A percentile compares a stretch with the other conserved stretches of the same genome.
phyloP scores from a whole-genome alignment of 768 basidiomycete genomes.

The Rhizopogon vesiculosus region DNA sequence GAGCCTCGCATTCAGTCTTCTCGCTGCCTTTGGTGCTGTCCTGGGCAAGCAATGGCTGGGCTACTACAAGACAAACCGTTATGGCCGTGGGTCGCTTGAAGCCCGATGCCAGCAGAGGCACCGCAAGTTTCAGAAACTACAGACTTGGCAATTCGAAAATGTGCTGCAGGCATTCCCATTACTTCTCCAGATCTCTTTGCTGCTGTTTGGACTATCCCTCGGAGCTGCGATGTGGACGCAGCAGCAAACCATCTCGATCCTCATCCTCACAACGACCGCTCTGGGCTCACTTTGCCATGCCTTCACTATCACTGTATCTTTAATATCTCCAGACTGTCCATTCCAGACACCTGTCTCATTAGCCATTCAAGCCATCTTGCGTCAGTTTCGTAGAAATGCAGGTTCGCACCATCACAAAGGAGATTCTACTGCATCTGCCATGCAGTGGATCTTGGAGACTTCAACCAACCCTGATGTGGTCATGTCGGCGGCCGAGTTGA shows the following conservation, averaged over 20 bases:
- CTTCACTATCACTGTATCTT: background rate
- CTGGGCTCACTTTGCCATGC: background rate
- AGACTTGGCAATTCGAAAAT: too few species aligned
- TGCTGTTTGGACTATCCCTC: too few species aligned
- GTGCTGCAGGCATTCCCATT: background rate
- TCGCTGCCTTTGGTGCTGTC: conserved; percentile 10
- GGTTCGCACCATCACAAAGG: too few species aligned
- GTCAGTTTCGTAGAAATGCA: background rate
- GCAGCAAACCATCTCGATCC: conserved; percentile 1
- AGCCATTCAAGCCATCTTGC: background rate
- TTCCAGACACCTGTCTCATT: too few species aligned
- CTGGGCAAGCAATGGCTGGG: conserved; percentile 13
- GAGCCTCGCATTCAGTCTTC: conserved; percentile 6
- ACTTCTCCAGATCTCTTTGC: background rate
- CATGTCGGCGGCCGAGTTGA: background rate
- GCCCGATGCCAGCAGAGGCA: too few species aligned
- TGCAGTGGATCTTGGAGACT: conserved; percentile 8
- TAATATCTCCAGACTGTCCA: background rate
- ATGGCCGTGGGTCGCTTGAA: background rate
- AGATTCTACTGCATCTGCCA: background rate
- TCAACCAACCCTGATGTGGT: conserved; percentile 9
- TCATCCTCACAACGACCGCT: conserved; percentile 1
- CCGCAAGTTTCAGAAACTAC: too few species aligned
- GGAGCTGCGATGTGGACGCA: background rate
- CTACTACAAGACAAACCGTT: background rate